Base-by-base conservation (phyloP, 441 rosid species). In the Melastoma candidum region DNA sequence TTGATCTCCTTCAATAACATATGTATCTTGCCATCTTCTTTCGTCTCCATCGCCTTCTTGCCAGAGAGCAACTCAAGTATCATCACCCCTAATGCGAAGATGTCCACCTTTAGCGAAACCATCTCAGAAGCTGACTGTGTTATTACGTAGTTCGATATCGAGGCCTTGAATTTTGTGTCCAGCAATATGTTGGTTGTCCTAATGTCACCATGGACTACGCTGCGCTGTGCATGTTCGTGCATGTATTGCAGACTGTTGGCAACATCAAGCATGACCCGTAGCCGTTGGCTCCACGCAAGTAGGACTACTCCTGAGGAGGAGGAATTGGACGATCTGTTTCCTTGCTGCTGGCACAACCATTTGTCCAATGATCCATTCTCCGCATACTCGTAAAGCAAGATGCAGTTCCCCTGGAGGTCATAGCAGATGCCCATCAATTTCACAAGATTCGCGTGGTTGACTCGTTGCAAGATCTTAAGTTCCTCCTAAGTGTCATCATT, bases 171-270 rank as follows among this genome's bases (percentile, higher is more conserved):
- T 49, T 44, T 63, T 46, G 74, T 68, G 64, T 79, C 85, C 0
- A 84, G 69, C 59, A 77, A 81, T 62, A 84, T 61, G 53, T 77
- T 81, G 26, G 71, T 69, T 11, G 77, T 63, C 44, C 74, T 64
- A 54, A 81, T 75, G 61, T 79, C 79, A 49, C 79, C 60, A 57
- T 81, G 84, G 56, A 72, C 68, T 6, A 81, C 61, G 68, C 74
- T 77, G 2, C 84, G 92, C 60, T 64, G 82, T 45, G 73, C 63
- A 61, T 77, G 87, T 26, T 84, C 87, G 44, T 81, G 84, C 77
- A 81, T 25, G 55, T 81, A 79, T 32, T 77, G 84, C 60, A 84
- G 74, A 50, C 82, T 85, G 22, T 63, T 79, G 14, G 92, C 85
- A 49, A 79, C 78, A 55, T 81, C 84, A 8, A 81, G 66, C 4